Evolutionary conservation across 192 early-diverging fungal species (phyloP), one percentile per base, ranked within the genome.

Genomic region (Fimicolochytrium jonesii): DNA sequence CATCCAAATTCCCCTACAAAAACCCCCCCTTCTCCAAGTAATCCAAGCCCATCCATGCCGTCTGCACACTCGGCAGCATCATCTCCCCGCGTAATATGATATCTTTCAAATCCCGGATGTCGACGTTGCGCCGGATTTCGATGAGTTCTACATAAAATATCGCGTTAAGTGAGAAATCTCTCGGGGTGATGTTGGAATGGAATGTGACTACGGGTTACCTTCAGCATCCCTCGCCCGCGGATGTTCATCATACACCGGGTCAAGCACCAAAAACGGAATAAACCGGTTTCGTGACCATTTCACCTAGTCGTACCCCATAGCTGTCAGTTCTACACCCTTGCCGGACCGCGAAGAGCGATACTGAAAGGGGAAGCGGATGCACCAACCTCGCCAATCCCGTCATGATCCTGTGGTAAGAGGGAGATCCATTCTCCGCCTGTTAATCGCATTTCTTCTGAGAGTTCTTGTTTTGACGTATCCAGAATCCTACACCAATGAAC

Each of bases 211-310:
- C n/a, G n/a, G n/a, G 15, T 25, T 61, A 68, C 66, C 75, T 75
- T 86, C 83, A 11, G 52, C 72, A 46, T 86, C 84, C 2, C 83
- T 64, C 43, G 48, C 20, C 10, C 44, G 36, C 1, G 83, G 83
- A 26, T 62, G 29, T 10, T 32, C 18, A 35, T 86, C 84, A 6
- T 33, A 10, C 13, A 53, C 32, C 4, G 83, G 73, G 54, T 86
- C 61, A 10, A 86, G 54, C 22, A 70, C 76, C 5, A 86, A 50
- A 56, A 69, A 86, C 0, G 82, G 79, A 4, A 82, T 67, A 68
- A 86, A 86, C 29, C 76, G 66, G 57, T 86, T 86, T 18, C 52
- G 57, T 29, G 76, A 72, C 84, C 84, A 86, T 53, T 86, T 86
- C 34, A 86, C 41, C 58, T 83, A n/a, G n/a, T n/a, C n/a, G 31